Percentiles rank a stretch among this genome's conserved stretches.
Conservation (phyloP, 2,329 filamentous ascomycete genomes). For the Amphichorda felina region DNA sequence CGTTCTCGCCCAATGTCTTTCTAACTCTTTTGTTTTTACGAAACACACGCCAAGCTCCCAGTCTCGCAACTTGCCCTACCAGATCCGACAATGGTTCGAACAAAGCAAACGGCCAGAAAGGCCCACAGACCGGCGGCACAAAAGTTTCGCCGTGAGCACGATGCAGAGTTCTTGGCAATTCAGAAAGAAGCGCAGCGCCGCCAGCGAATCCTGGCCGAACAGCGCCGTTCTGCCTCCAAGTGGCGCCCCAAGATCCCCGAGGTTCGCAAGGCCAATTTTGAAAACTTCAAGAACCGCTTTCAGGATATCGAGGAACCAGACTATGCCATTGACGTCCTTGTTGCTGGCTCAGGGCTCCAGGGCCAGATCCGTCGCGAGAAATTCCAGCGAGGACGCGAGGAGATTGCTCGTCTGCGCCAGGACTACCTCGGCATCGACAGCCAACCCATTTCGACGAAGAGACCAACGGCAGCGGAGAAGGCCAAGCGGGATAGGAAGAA, state of each 20-base stretch:
- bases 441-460: conserved; percentile 3
- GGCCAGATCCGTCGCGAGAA: conserved; percentile 26
- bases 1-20: not conserved
- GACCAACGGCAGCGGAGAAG: conserved; percentile 8
- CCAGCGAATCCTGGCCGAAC: conserved; percentile 21
- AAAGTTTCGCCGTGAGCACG: no score
- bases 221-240: conserved; percentile 20
- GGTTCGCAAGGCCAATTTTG: conserved; percentile 27
- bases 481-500: conserved; percentile 1
- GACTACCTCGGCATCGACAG: conserved; percentile 11
- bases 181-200: conserved; percentile 14
- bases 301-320: conserved; percentile 18
- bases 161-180: no score
- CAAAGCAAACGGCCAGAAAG: no score
- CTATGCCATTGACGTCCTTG: conserved; percentile 27
- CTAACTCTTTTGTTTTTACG: not conserved
- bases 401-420: conserved; percentile 17
- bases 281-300: conserved; percentile 30
- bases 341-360: conserved; percentile 18
- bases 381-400: conserved; percentile 20
- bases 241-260: conserved; percentile 27
- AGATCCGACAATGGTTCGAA: no score
- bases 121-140: no score
- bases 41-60: not conserved
- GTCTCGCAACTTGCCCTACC: no score